A percentile compares a stretch with the other conserved stretches of the same genome.
phyloP scores from a whole-genome alignment of 164 flowering plant species.

The Vitis amurensis region DNA sequence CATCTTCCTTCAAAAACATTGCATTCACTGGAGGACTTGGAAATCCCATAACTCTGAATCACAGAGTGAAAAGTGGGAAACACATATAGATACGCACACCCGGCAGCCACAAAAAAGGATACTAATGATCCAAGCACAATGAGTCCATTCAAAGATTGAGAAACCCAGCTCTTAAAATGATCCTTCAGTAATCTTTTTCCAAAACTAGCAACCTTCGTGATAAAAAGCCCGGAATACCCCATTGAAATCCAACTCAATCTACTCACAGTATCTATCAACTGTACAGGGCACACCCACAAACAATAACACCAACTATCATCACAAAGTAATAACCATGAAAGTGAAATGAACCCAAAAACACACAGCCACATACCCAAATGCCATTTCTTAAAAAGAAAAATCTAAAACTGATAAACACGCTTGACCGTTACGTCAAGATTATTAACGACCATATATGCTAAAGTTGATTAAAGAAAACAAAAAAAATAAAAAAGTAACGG shows the following conservation, averaged over 20 bases:
- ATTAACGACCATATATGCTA: no score
- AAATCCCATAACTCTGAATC: conserved; percentile 10
- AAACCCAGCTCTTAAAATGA: conserved; percentile 22
- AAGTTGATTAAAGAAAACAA: no score
- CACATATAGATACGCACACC: conserved; percentile 26
- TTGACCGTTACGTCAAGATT: background rate
- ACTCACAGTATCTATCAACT: conserved; percentile 6
- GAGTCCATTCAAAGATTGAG: conserved; percentile 31
- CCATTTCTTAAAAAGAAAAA: background rate
- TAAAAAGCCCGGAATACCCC: conserved; percentile 15
- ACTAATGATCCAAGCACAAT: conserved; percentile 22
- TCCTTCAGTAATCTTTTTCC: conserved; percentile 15
- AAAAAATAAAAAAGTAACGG: no score
- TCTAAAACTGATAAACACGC: background rate
- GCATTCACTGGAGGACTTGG: conserved; percentile 31
- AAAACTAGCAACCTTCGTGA: conserved; percentile 19
- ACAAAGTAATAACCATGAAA: background rate
- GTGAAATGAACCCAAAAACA: background rate
- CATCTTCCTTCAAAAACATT: conserved; percentile 74
- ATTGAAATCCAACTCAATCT: conserved; percentile 6
- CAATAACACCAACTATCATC: background rate
- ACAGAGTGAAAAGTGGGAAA: conserved; percentile 22
- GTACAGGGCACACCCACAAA: background rate
- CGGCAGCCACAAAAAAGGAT: conserved; percentile 32
- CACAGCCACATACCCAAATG: background rate